Conservation (phyloP, 345 rosid species). For the Rhizophora apiculata region DNA sequence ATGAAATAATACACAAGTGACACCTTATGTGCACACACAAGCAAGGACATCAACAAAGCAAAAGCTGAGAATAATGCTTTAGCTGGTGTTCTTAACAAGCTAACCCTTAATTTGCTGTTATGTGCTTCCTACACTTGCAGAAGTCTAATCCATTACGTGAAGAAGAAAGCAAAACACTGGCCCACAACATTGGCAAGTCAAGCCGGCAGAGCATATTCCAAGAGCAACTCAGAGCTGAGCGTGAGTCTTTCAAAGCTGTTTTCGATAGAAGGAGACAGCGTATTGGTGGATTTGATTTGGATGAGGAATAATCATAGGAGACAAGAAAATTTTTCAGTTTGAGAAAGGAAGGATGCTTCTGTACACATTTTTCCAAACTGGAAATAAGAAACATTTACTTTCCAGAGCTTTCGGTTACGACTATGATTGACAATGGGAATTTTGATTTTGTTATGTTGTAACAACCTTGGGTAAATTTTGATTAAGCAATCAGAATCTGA, state of each 20-base stretch:
- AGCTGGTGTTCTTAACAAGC: background rate
- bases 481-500: no score
- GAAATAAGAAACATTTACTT: no score
- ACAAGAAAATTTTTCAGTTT: background rate
- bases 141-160: conserved; percentile 65
- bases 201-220: conserved; percentile 60
- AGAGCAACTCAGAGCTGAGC: conserved; percentile 76
- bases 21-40: background rate
- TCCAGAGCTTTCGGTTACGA: no score
- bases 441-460: no score
- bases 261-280: conserved; percentile 69
- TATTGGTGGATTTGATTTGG: conserved; percentile 43
- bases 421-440: no score
- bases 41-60: background rate
- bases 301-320: conserved; percentile 34
- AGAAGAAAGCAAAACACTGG: conserved; percentile 30
- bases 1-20: background rate
- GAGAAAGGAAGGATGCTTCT: no score
- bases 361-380: no score
- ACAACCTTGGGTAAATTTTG: no score
- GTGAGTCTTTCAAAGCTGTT: conserved; percentile 76
- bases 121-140: conserved; percentile 34
- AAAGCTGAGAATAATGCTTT: background rate
- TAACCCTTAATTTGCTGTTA: background rate
- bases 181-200: conserved; percentile 38